A percentile compares a stretch with the other conserved stretches of the same genome.
These are phyloP conservation scores for Elsinoe ampelina DNA, from an alignment of 2,329 filamentous ascomycete species.

Conservation along the genomic window DNA sequence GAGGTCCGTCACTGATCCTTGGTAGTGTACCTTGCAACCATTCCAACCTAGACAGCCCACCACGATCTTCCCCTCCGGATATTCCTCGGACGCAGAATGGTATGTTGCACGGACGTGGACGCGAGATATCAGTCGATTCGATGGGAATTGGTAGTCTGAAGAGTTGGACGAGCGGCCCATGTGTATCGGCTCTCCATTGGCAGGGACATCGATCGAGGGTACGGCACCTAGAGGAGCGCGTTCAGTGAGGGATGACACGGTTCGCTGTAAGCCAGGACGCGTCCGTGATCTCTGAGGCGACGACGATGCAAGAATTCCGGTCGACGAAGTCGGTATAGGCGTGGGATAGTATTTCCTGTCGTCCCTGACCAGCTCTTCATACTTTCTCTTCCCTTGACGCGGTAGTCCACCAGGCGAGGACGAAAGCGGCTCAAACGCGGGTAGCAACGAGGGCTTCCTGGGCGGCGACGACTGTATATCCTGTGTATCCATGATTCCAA, in stretches of 20 bases:
- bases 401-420: constrained; percentile 62
- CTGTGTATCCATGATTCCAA: constrained; percentile 11
- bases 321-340: constrained; percentile 86
- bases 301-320: constrained; percentile 80
- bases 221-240: constrained; percentile 75
- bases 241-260: constrained; percentile 59
- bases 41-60: constrained; percentile 95
- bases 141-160: constrained; percentile 87
- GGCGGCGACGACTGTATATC: constrained; percentile 10
- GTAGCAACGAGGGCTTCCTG: constrained; percentile 55
- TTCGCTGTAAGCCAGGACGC: constrained; percentile 48
- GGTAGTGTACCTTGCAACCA: constrained; percentile 83
- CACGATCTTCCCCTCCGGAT: constrained; percentile 70
- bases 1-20: constrained; percentile 77
- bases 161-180: constrained; percentile 94
- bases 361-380: constrained; percentile 38
- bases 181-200: constrained; percentile 68
- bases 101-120: constrained; percentile 86
- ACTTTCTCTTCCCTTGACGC: constrained; percentile 58
- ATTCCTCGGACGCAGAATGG: constrained; percentile 56
- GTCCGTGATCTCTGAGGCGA: constrained; percentile 49
- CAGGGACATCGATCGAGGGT: constrained; percentile 70
- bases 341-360: constrained; percentile 69
- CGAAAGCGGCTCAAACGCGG: constrained; percentile 70
- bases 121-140: constrained; percentile 85